Base-by-base conservation (phyloP, 768 basidiomycete genomes). In the Macrocybe gigantea region DNA sequence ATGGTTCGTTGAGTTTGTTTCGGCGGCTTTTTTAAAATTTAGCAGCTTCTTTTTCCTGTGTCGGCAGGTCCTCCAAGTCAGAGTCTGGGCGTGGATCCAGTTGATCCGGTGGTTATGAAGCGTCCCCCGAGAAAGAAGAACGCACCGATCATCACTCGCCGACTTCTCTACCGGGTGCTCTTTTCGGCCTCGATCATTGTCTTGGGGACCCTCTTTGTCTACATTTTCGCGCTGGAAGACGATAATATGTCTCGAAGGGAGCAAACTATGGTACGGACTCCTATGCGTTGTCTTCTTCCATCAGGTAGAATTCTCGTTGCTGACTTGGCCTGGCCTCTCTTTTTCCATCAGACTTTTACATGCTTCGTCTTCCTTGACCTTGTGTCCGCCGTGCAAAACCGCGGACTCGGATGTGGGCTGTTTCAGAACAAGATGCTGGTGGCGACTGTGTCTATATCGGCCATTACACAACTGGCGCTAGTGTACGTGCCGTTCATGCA, bases 321-420 rank as follows among this genome's bases (percentile, higher is more conserved):
- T 5, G 35, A 33, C 13, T 38, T 35, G 37, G 36, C 42, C 39
- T 51, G 46, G 15, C 37, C 33, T 44, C 38, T 57, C 44, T 46
- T 54, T 41, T 22, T 22, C 22, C 47, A 49, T 38, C 64, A 96
- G 95, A 96, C 95, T 22, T 98, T 98, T 66, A 88, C 93, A 12
- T 87, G 84, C 61, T 98, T 98, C 67, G 95, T 98, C 49, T 90
- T 97, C 74, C 85, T 98, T 52, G 95, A 98, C 66, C 80, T 98
- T 38, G 88, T 93, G 7, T 97, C 93, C 35, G 95, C 95, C 1
- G 66, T 96, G 32, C 94, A 98, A 64, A 95, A 90, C 64, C 89
- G 95, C 46, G 93, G 93, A 8, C 78, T 98, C 11, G 83, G 85
- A 38, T 95, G 93, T 56, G 84, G 82, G 5, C 60, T 97, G 31